Percentiles rank a stretch among this genome's conserved stretches.
phyloP scores from a whole-genome alignment of 73 alveolate genomes.

The Paramecium biaurelia region DNA sequence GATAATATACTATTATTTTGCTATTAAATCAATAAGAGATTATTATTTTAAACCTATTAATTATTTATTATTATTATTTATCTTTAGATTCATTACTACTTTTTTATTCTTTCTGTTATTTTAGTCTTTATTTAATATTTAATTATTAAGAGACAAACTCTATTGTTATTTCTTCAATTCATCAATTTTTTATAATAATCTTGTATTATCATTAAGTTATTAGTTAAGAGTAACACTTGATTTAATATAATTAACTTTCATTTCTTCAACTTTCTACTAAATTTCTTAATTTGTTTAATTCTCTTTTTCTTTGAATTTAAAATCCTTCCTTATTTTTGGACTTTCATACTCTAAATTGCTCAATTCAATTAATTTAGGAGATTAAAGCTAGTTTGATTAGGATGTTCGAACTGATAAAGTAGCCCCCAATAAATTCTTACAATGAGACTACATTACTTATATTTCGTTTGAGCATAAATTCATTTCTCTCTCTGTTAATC shows the following conservation, averaged over 20 bases:
- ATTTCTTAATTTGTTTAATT: not conserved
- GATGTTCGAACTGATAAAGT: not conserved
- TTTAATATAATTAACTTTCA: not conserved
- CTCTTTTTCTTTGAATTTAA: not conserved
- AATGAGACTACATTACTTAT: not conserved
- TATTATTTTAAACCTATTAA: too few relatives aligned
- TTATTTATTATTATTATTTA: too few relatives aligned
- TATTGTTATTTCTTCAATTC: not conserved
- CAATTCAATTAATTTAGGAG: not conserved
- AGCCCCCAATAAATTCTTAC: not conserved
- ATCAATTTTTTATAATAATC: not conserved
- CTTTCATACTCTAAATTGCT: not conserved
- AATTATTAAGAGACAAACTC: not conserved
- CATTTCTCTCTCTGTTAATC: not conserved
- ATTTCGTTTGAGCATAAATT: not conserved
- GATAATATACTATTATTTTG: not conserved
- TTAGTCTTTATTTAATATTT: not conserved
- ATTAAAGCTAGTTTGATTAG: not conserved
- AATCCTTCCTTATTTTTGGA: not conserved
- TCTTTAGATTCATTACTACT: not conserved
- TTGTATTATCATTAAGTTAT: not conserved
- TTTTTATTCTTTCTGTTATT: not conserved
- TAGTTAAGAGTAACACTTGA: not conserved
- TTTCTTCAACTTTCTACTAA: not conserved
- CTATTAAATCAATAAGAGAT: not conserved